phyloP scores from a whole-genome alignment of 257 asterid genomes.

The Solanum etuberosum region DNA sequence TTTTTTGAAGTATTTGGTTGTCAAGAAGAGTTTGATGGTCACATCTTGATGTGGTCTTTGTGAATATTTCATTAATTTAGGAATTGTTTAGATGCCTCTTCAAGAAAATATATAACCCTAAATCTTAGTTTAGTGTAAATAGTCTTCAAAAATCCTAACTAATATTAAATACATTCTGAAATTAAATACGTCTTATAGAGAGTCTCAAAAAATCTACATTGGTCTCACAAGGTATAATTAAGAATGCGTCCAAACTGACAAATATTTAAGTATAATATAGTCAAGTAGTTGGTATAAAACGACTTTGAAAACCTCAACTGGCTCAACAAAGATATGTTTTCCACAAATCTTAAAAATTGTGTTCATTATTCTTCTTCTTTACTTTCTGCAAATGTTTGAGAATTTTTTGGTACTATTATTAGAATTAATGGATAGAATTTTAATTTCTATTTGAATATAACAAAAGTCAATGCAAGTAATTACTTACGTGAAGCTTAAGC shows the following conservation, averaged over 20 bases:
- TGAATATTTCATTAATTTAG: background rate
- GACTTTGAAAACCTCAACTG: background rate
- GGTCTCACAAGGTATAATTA: background rate
- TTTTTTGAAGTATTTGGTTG: background rate
- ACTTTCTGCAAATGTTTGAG: background rate
- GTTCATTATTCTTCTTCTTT: background rate
- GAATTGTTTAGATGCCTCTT: rapidly evolving
- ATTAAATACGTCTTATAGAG: no score
- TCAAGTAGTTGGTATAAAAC: background rate
- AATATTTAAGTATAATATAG: background rate
- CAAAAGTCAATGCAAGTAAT: background rate
- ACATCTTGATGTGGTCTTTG: background rate
- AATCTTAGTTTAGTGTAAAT: background rate
- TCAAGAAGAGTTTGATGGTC: background rate
- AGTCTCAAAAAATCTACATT: no score
- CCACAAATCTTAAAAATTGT: background rate
- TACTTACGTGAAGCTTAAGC: background rate
- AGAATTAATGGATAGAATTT: background rate
- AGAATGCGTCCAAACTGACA: background rate
- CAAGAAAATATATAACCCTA: background rate
- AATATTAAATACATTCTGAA: no score
- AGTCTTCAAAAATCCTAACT: background rate
- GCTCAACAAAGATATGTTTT: background rate
- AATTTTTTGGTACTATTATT: background rate
- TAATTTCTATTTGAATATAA: background rate